phyloP scores from a whole-genome alignment of 352 stramenopile species.

The Pythium plurisporium region DNA sequence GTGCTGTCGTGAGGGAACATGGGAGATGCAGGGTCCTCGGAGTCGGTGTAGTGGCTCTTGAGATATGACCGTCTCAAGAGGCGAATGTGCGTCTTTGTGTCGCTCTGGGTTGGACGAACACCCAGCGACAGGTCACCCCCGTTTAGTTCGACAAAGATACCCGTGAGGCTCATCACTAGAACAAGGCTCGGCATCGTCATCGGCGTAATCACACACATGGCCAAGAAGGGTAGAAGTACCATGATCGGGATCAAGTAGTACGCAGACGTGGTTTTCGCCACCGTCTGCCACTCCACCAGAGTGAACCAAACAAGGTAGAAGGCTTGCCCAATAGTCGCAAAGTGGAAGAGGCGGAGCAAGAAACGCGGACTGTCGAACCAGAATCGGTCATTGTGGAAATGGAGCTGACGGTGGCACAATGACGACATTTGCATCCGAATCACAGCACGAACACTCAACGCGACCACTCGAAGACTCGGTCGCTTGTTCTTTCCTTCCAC shows the following conservation, averaged over 20 bases:
- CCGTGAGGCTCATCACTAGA: conserved; percentile 82
- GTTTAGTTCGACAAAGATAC: conserved; percentile 84
- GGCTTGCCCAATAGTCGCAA: conserved; percentile 80
- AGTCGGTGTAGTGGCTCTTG: conserved; percentile 55
- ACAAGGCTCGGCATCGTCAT: conserved; percentile 86
- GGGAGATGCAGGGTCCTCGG: conserved; percentile 13
- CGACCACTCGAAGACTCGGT: conserved; percentile 47
- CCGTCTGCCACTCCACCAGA: conserved; percentile 54
- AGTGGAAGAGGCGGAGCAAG: conserved; percentile 76
- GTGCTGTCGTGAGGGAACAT: background rate
- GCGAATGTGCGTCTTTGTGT: conserved; percentile 67
- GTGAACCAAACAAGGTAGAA: conserved; percentile 87
- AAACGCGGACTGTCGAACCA: conserved; percentile 78
- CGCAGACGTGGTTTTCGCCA: conserved; percentile 21
- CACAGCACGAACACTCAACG: conserved; percentile 56
- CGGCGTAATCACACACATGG: conserved; percentile 74
- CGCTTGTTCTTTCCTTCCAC: conserved; percentile 8
- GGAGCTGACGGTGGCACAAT: conserved; percentile 75
- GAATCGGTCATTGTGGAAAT: conserved; percentile 77
- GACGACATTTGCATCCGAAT: conserved; percentile 89
- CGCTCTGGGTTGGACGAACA: conserved; percentile 28
- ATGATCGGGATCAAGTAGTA: conserved; percentile 52
- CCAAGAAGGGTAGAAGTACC: conserved; percentile 55
- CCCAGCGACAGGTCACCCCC: conserved; percentile 13
- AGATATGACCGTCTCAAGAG: conserved; percentile 70